Percentiles rank a stretch among this genome's conserved stretches.
These are phyloP conservation scores for Neoboletus brunneissimus DNA, from an alignment of 768 basidiomycete genomes.

Conservation along the genomic window DNA sequence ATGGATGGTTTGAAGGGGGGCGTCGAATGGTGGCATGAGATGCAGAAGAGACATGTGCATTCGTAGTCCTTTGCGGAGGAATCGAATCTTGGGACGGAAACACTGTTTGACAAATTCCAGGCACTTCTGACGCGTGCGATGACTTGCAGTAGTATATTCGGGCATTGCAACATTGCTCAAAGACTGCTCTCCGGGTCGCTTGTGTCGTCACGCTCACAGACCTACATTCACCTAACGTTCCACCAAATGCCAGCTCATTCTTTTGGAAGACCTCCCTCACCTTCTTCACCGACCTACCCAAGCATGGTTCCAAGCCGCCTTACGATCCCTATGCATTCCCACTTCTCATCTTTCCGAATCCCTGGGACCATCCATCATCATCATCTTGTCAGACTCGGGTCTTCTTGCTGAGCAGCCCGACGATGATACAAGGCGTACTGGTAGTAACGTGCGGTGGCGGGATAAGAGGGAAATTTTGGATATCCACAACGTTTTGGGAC, in stretches of 20 bases:
- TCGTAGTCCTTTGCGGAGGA: slow-evolving; percentile 12
- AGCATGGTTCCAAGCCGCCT: slow-evolving; percentile 65
- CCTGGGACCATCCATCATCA: slow-evolving; percentile 60
- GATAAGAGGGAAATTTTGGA: slow-evolving; percentile 58
- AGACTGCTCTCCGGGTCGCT: slow-evolving; percentile 2
- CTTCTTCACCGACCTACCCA: slow-evolving; percentile 72
- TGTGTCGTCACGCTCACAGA: slow-evolving; percentile 2
- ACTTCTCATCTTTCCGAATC: slow-evolving; percentile 19
- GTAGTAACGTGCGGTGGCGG: slow-evolving; percentile 42
- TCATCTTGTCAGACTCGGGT: slow-evolving; percentile 83
- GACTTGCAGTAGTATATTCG: slow-evolving; percentile 55
- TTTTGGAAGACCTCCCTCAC: slow-evolving; percentile 91
- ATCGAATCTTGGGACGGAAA: slow-evolving; percentile 13
- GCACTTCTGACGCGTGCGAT: slow-evolving; percentile 71
- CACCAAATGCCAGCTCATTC: slow-evolving; percentile 55
- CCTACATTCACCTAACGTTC: neutral
- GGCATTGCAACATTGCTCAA: slow-evolving; percentile 6
- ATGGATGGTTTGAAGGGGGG: slow-evolving; percentile 6
- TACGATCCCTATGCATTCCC: slow-evolving; percentile 51
- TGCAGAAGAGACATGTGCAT: neutral
- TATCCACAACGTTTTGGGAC: slow-evolving; percentile 66
- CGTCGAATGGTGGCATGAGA: slow-evolving; percentile 6
- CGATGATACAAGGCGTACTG: slow-evolving; percentile 46
- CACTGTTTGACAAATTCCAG: slow-evolving; percentile 65
- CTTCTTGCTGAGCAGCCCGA: slow-evolving; percentile 62